Evolutionary conservation across 1,139 yeast species (phyloP).

Genomic region (Yamadazyma friedrichii): DNA sequence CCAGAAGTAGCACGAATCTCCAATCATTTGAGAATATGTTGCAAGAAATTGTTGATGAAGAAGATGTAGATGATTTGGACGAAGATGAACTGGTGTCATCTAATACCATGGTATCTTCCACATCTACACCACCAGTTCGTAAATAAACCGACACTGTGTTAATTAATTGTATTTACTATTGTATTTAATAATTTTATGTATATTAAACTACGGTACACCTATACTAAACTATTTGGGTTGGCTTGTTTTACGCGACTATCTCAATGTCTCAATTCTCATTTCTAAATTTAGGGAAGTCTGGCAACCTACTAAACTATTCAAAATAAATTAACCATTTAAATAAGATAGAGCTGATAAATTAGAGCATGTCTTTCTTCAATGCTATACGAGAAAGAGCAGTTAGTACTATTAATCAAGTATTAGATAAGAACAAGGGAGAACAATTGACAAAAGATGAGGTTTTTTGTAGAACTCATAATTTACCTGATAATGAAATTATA

Average conservation of each 20-base stretch:
- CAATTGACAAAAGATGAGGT: constrained; percentile 62
- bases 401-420: constrained; percentile 39
- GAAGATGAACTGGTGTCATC: constrained; percentile 7
- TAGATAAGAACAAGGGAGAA: constrained; percentile 34
- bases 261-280: too few species aligned
- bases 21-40: constrained; percentile 15
- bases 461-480: constrained; percentile 61
- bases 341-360: not conserved
- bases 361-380: constrained; percentile 50
- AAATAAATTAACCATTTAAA: not conserved
- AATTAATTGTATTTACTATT: not conserved
- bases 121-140: constrained; percentile 50
- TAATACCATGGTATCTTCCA: not conserved
- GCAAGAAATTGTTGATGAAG: constrained; percentile 19
- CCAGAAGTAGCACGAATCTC: constrained; percentile 3
- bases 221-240: too few species aligned
- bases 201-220: too few species aligned
- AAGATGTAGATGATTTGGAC: constrained; percentile 13
- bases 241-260: too few species aligned
- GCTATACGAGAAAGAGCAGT: constrained; percentile 49
- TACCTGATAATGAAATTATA: constrained; percentile 71
- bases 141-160: not conserved
- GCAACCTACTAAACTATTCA: too few species aligned
- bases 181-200: not conserved
- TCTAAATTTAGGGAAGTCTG: too few species aligned